Evolutionary conservation across 1,139 yeast genomes (phyloP), one percentile per base, ranked within the genome.

Genomic region (Magnusiomyces sp.): DNA sequence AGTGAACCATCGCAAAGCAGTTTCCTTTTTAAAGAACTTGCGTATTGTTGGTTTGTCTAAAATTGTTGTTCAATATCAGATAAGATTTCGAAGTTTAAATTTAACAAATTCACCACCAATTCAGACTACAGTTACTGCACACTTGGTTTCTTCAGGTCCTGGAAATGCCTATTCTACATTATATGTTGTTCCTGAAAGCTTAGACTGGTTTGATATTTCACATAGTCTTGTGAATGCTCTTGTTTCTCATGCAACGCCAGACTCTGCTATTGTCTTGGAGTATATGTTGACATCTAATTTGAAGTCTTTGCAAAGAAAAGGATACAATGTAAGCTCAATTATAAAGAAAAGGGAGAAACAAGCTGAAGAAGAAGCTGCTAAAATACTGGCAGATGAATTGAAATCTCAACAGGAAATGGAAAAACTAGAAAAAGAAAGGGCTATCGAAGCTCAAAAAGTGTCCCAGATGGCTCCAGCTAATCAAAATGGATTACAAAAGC

Each of bases 131-230:
- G 34, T 41, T 2, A n/a, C 44, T 6, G 44, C 44, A 17, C 34
- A 41, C 31, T 27, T 27, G 43, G 33, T 13, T n/a, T 33, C 10
- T 31, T 5, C 14, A 5, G 17, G 9, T 5, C 36, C 44, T 13
- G 38, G 38, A 9, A 13, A 23, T 29, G 17, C n/a, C n/a, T n/a
- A n/a, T n/a, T n/a, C n/a, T 43, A 32, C 40, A 19, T 50, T 62
- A 20, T 55, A 55, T 40, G 55, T 62, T 19, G 55, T 52, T 6
- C 47, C 56, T 23, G 47, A 50, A 5, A 49, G 49, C 4, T 48
- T 64, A 37, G 70, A 69, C 39, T 70, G 72, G 69, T 68, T 65
- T 50, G 71, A 70, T 49, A 63, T 70, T 9, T 63, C 70, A 20
- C 64, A 61, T 31, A 63, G 71, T 1, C 54, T 70, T 17, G 61